Percentiles rank a stretch among this genome's conserved stretches.
Evolutionary conservation across 495 filamentous ascomycete species (phyloP).

Genomic region (Glonium stellatum): DNA sequence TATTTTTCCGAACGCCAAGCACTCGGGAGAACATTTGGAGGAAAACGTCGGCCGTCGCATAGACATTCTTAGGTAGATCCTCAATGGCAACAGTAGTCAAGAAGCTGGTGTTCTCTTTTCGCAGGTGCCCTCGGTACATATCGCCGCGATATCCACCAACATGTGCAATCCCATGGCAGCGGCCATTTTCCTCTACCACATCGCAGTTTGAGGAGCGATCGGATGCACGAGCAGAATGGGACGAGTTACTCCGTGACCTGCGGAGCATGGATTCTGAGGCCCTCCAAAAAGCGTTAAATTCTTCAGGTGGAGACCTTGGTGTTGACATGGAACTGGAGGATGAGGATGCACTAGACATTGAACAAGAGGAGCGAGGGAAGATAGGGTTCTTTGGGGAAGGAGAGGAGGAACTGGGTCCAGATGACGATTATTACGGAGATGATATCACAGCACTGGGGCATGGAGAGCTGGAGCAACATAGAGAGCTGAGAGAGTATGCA

Average conservation of each 20-base stretch:
- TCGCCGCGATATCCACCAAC: conserved; percentile 3
- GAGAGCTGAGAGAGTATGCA: conserved; percentile 83
- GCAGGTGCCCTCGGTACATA: conserved; percentile 22
- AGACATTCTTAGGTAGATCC: neutral
- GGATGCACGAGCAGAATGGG: neutral
- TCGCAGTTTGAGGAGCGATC: conserved; percentile 4
- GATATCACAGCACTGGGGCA: conserved; percentile 78
- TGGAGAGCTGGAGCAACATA: conserved; percentile 78
- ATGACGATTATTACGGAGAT: conserved; percentile 62
- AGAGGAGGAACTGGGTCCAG: conserved; percentile 29
- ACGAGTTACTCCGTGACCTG: neutral
- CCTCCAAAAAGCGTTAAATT: neutral
- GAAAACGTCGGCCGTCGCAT: neutral
- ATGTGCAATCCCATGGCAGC: conserved; percentile 15
- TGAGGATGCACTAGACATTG: conserved; percentile 7
- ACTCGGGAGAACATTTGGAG: neutral
- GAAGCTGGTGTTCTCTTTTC: conserved; percentile 29
- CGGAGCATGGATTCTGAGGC: neutral
- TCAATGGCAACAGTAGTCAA: conserved; percentile 39
- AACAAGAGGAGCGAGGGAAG: neutral
- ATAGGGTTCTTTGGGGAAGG: conserved; percentile 26
- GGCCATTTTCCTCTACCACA: conserved; percentile 24
- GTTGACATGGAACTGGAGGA: conserved; percentile 6
- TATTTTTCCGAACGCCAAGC: conserved; percentile 5
- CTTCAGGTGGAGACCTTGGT: neutral